A percentile compares a stretch with the other conserved stretches of the same genome.
phyloP scores from a whole-genome alignment of 1,139 yeast genomes.

The Yamadazyma songkhlaensis region DNA sequence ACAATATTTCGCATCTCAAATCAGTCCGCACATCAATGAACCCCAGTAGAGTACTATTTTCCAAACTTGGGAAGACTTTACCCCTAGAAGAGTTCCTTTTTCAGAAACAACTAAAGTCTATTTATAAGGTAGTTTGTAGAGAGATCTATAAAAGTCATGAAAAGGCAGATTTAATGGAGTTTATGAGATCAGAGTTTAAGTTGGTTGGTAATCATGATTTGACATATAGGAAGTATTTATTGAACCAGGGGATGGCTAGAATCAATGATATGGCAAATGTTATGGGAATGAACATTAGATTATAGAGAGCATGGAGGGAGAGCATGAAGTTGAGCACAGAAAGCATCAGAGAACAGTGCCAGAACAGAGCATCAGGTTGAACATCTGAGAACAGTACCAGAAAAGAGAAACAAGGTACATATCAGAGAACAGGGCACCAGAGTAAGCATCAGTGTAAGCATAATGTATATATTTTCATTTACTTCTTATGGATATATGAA shows the following conservation, averaged over 20 bases:
- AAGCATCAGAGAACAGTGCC: no score
- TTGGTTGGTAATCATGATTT: slow-evolving; percentile 27
- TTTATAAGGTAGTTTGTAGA: slow-evolving; percentile 34
- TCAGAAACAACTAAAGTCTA: slow-evolving; percentile 29
- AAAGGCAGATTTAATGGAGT: slow-evolving; percentile 30
- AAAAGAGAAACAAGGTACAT: no score
- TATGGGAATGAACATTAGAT: slow-evolving; percentile 18
- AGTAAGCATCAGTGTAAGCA: no score
- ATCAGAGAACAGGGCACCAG: no score
- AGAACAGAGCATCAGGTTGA: no score
- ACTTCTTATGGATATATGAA: slow-evolving; percentile 13
- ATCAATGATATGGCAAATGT: slow-evolving; percentile 27
- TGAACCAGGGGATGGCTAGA: slow-evolving; percentile 31
- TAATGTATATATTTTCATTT: no score
- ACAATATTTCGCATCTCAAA: background rate
- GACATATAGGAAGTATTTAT: slow-evolving; percentile 36
- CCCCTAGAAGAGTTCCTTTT: slow-evolving; percentile 44
- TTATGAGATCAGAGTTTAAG: slow-evolving; percentile 35
- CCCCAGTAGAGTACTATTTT: slow-evolving; percentile 1
- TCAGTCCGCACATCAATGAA: background rate
- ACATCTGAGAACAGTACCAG: no score
- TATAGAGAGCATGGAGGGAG: no score
- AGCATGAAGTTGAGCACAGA: no score
- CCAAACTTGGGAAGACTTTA: slow-evolving; percentile 17
- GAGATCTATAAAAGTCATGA: slow-evolving; percentile 38